Conservation (phyloP, 2,329 filamentous ascomycete species). For the Fusarium albidum region DNA sequence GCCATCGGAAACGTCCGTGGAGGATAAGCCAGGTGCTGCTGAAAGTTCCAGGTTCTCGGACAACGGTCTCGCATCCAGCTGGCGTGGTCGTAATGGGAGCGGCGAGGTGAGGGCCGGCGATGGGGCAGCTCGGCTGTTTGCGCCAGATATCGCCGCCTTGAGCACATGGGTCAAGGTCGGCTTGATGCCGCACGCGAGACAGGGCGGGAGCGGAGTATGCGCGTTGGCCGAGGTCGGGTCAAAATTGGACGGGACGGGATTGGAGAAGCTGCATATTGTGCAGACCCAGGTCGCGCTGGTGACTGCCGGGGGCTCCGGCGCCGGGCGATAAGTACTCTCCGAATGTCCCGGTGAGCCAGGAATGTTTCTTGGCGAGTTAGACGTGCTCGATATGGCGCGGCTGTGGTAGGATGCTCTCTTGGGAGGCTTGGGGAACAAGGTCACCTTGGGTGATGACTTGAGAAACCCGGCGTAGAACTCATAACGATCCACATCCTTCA, state of each 20-base stretch:
- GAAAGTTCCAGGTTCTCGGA: constrained; percentile 15
- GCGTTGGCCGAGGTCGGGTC: constrained; percentile 83
- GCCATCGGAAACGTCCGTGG: constrained; percentile 1
- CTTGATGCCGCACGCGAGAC: constrained; percentile 92
- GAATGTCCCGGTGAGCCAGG: constrained; percentile 56
- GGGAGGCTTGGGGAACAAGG: constrained; percentile 80
- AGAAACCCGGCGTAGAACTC: constrained; percentile 95
- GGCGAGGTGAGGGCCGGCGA: constrained; percentile 31
- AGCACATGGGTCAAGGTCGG: constrained; percentile 83
- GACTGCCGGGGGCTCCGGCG: constrained; percentile 52
- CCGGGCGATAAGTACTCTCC: constrained; percentile 52
- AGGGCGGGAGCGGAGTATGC: constrained; percentile 83
- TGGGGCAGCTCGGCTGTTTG: constrained; percentile 60
- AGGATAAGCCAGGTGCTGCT: constrained; percentile 1
- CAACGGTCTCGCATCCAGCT: constrained; percentile 16
- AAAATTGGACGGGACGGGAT: constrained; percentile 92
- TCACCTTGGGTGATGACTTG: constrained; percentile 95
- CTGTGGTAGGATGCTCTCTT: constrained; percentile 70
- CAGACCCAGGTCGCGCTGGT: constrained; percentile 89
- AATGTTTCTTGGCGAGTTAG: constrained; percentile 55
- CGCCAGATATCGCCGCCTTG: constrained; percentile 85
- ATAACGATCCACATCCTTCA: constrained; percentile 89
- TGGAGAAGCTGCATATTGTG: constrained; percentile 94
- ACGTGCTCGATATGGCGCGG: constrained; percentile 57
- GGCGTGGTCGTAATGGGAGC: constrained; percentile 43